Conservation (phyloP, 2,329 filamentous ascomycete species). For the Calonectria hawksworthii region DNA sequence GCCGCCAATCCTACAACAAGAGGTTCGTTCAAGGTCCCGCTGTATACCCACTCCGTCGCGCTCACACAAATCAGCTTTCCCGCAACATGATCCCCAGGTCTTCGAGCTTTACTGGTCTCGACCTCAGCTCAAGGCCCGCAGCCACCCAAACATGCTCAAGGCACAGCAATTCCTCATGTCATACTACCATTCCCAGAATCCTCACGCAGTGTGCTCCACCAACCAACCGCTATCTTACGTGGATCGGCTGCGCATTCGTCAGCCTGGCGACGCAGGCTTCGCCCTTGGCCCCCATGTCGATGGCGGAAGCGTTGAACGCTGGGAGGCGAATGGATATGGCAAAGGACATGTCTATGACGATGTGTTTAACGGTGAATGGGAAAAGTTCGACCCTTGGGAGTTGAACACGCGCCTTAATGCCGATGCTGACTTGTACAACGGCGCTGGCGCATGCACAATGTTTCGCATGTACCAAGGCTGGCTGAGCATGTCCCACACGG, state of each 20-base stretch:
- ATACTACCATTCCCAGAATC: slow-evolving; percentile 12
- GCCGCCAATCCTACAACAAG: slow-evolving; percentile 10
- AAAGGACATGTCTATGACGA: slow-evolving; percentile 77
- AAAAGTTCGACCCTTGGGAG: slow-evolving; percentile 87
- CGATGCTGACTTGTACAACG: slow-evolving; percentile 82
- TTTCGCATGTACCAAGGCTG: slow-evolving; percentile 93
- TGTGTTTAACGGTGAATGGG: slow-evolving; percentile 84
- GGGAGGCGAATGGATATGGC: slow-evolving; percentile 79
- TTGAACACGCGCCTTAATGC: slow-evolving; percentile 76
- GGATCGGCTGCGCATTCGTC: slow-evolving; percentile 79
- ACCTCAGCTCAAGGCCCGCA: slow-evolving; percentile 20
- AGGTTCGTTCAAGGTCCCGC: background rate
- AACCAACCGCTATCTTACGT: slow-evolving; percentile 75
- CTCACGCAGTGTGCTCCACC: background rate
- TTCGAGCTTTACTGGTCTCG: slow-evolving; percentile 17
- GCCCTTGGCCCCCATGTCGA: slow-evolving; percentile 81
- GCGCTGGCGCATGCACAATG: slow-evolving; percentile 84
- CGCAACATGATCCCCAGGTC: slow-evolving; percentile 7
- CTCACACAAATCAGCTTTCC: background rate
- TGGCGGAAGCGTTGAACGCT: slow-evolving; percentile 81
- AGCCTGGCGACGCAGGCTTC: slow-evolving; percentile 78
- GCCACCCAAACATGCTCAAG: slow-evolving; percentile 28
- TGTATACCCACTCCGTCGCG: background rate
- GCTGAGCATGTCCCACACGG: slow-evolving; percentile 81
- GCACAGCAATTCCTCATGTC: slow-evolving; percentile 25